Base-by-base conservation (phyloP, 345 rosid species). In the Brassica incana region DNA sequence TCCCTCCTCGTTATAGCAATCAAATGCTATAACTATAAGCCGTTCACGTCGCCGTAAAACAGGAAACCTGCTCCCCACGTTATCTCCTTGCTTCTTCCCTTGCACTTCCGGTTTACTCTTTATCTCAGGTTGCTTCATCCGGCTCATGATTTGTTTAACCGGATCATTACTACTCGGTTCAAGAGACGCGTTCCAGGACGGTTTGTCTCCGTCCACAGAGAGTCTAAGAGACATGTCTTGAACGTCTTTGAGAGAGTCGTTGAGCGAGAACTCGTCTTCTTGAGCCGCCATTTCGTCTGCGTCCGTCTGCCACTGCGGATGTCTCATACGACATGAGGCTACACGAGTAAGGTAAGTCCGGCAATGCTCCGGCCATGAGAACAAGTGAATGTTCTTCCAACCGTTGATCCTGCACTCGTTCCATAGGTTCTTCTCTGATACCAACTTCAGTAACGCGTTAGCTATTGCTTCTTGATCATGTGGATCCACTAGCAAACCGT, bases 281-380 rank as follows among this genome's bases (percentile, higher is more conserved):
- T 83, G 85, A 58, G 84, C 76, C 18, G 91, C 98, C 56, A 91
- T 89, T 40, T 81, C 89, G 0, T 95, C 95, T 0, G 97, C 92
- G 81, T 90, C 94, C 0, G 96, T 91, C 77, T 92, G 93, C 99
- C 99, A 95, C 54, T 89, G 97, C 0, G 99, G 97, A 77, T 92
- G 91, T 85, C 99, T 89, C 93, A 90, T 95, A 52, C 98, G 89
- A 30, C 97, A 91, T 0, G 99, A 91, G 3, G 98, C 98, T 68
- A 95, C 88, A 68, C 97, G 89, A 12, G 99, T 92, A 84, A 95
- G 85, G 91, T 95, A 95, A 50, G 96, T 91, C 14, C 98, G 90
- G 71, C 99, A 95, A 75, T 95, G 99, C 78, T 95, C 99, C 1
- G 99, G 99, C 99, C 99, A 95, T 5, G 99, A 95, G 79, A 85